Evolutionary conservation across 306 rosid species (phyloP).

Genomic region (Coriaria nepalensis): DNA sequence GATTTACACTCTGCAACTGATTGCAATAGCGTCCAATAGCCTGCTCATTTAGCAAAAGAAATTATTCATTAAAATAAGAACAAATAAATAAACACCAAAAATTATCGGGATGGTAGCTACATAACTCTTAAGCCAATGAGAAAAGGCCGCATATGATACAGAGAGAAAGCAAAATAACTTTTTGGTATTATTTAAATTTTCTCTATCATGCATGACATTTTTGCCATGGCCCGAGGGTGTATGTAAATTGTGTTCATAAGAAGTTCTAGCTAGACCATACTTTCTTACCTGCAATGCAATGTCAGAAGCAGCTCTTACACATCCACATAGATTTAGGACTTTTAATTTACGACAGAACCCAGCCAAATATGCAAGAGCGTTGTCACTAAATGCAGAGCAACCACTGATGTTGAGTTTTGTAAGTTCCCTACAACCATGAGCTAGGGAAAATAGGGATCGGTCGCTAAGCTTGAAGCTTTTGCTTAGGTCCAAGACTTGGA

Average conservation of each 20-base stretch:
- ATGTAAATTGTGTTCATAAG: too few relatives aligned
- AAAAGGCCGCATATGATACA: too few relatives aligned
- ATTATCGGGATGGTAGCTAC: too few relatives aligned
- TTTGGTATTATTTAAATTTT: too few relatives aligned
- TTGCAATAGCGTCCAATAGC: constrained; percentile 71
- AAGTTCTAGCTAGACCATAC: neutral
- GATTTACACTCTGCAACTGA: constrained; percentile 63
- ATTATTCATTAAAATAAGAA: too few relatives aligned
- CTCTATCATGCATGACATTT: too few relatives aligned
- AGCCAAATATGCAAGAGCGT: constrained; percentile 63
- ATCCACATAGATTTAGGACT: constrained; percentile 80
- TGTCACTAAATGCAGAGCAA: constrained; percentile 64
- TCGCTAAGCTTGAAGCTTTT: constrained; percentile 88
- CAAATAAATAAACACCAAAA: too few relatives aligned
- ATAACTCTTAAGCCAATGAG: too few relatives aligned
- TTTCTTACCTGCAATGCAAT: constrained; percentile 62
- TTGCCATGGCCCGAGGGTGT: too few relatives aligned
- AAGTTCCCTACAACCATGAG: constrained; percentile 64
- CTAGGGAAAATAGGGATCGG: constrained; percentile 50
- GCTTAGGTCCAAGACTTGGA: constrained; percentile 91
- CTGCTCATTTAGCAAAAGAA: constrained; percentile 26
- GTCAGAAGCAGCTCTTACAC: constrained; percentile 65
- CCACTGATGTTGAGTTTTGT: constrained; percentile 71
- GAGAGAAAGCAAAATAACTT: too few relatives aligned
- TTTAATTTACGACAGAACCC: constrained; percentile 56